Base-by-base conservation (phyloP, 2,329 filamentous ascomycete genomes). In the Aspergillus pseudoglaucus region DNA sequence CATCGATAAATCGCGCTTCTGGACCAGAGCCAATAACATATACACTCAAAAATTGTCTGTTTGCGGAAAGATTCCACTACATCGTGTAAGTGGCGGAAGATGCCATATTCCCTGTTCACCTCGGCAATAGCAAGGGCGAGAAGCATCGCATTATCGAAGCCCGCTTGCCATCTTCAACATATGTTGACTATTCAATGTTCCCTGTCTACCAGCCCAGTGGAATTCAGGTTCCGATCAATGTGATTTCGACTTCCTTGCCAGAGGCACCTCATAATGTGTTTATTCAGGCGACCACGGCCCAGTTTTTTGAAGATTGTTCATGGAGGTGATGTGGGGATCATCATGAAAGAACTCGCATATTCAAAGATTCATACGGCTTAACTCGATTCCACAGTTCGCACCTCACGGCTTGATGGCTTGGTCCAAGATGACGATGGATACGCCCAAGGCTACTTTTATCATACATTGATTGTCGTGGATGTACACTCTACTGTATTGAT, bases 261-360 rank as follows among this genome's bases (percentile, higher is more conserved):
- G 47, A 38, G 30, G 20, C 54, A 41, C 51, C 55, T 45, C 45
- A 8, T 17, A 54, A 50, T 23, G 46, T 57, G 41, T 54, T 47
- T 22, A 51, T 57, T 23, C 46, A 49, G 48, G 6, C 15, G 35
- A 18, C 15, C 35, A 38, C 46, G 50, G 17, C 45, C 48, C 42
- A 49, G 51, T 49, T 54, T 54, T 45, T 52, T 56, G 23, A 57
- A 57, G 43, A 42, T 50, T 47, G 45, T 56, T 23, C 51, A 43
- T 32, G 30, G 30, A 23, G 52, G 55, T 15, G 51, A 54, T n/a
- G 37, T 14, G n/a, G 47, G 47, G 17, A 52, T 48, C 33, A 50
- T 45, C 23, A 32, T 27, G 20, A 49, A 44, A 45, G 49, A 52
- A 40, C 44, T 44, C 41, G 51, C 50, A 32, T 52, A 54, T 46